Evolutionary conservation across 129 eudicot genomes (phyloP), one percentile per base, ranked within the genome.

Genomic region (Helianthus tuberosus): DNA sequence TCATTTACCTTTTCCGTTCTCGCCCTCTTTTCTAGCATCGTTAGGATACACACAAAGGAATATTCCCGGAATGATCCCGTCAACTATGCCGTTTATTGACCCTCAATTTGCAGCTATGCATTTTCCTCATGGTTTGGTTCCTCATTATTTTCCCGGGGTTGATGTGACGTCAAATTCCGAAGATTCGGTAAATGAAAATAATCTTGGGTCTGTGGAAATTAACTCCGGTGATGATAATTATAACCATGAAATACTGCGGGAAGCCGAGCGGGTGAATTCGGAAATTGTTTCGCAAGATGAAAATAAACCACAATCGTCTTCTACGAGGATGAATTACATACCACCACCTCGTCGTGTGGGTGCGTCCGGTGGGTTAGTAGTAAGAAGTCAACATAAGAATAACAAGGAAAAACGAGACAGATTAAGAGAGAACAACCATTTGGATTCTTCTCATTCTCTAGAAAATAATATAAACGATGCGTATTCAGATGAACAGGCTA

Each of bases 1-100:
- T 54, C 91, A 90, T 50, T 59, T 85, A 72, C 97, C 98, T 35
- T 84, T 79, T 78, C 89, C 89, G 2, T 59, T 88, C 46, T 68
- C 99, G 0, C 90, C 93, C 0, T 86, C 96, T 5, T 79, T 88
- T 69, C 79, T 94, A 32, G 87, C 96, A 66, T 83, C 96, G 9
- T 77, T 88, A 81, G 99, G 97, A 47, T 88, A 84, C 80, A 64
- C 80, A 52, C 96, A 88, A 69, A 82, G 85, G 76, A 85, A 77
- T 77, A 17, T 91, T 66, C 74, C 88, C 12, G 93, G 91, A 67
- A 76, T 88, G 86, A 55, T 86, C 78, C 96, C 98, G 25, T 4
- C 85, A 15, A 87, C 86, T 80, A 51, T 88, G 66, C 92, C 90
- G 11, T 57, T 88, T 54, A 73, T 84, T 8, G 88, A 90, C 80